Evolutionary conservation across 2,329 filamentous ascomycete species (phyloP).

Genomic region (Diaporthe sp.): DNA sequence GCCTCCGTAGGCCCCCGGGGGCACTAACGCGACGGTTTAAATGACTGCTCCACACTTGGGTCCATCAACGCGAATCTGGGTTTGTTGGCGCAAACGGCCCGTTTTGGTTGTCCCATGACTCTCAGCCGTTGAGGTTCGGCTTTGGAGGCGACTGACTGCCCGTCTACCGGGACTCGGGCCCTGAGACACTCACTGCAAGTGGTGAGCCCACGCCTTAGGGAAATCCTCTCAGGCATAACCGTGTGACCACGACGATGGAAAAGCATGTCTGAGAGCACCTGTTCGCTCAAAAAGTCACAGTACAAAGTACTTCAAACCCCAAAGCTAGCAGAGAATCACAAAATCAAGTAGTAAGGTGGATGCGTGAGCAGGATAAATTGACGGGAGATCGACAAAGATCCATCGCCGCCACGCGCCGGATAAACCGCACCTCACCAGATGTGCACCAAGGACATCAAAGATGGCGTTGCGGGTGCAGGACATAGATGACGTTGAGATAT

Average conservation of each 20-base stretch:
- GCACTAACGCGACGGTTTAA: conserved; percentile 3
- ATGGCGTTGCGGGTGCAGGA: neutral
- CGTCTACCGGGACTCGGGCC: neutral
- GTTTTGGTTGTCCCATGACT: neutral
- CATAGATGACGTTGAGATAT: no score
- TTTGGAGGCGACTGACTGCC: neutral
- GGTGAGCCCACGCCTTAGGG: neutral
- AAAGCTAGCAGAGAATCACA: neutral
- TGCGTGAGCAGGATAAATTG: neutral
- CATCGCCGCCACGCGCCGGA: neutral
- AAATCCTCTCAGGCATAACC: neutral
- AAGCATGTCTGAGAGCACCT: neutral
- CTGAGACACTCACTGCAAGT: neutral
- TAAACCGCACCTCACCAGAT: neutral
- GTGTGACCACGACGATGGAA: neutral
- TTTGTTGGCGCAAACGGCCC: neutral
- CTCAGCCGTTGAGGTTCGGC: neutral
- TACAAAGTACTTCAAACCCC: neutral
- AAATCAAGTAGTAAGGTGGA: neutral
- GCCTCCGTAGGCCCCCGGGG: no score
- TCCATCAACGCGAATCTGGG: neutral
- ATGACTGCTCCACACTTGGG: neutral
- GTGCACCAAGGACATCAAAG: neutral
- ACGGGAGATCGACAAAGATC: neutral
- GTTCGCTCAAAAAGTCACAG: no score